Conservation (phyloP, 306 rosid genomes). For the Ormosia semicastrata region DNA sequence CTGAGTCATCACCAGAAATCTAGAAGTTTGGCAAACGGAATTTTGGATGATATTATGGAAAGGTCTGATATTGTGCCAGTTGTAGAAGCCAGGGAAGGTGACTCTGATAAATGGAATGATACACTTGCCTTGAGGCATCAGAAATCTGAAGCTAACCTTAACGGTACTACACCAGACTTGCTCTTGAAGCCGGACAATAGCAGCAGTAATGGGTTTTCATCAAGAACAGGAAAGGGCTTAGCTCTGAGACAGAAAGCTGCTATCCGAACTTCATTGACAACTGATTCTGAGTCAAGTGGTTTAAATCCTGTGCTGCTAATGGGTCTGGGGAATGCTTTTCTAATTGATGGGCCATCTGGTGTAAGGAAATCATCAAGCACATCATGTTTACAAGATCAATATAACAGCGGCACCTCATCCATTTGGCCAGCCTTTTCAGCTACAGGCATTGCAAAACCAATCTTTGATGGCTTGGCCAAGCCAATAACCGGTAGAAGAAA, state of each 20-base stretch:
- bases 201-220: slow-evolving; percentile 36
- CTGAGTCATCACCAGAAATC: slow-evolving; percentile 47
- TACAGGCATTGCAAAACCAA: slow-evolving; percentile 22
- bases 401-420: slow-evolving; percentile 31
- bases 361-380: slow-evolving; percentile 67
- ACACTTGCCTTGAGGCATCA: slow-evolving; percentile 47
- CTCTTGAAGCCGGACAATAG: slow-evolving; percentile 50
- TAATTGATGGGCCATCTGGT: slow-evolving; percentile 30
- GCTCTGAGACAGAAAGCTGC: slow-evolving; percentile 62
- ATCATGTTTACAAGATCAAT: slow-evolving; percentile 57
- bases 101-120: slow-evolving; percentile 39
- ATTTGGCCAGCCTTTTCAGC: slow-evolving; percentile 51
- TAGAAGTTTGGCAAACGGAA: slow-evolving; percentile 43
- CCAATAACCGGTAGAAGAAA: slow-evolving; percentile 51
- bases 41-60: slow-evolving; percentile 45
- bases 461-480: slow-evolving; percentile 54
- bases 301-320: slow-evolving; percentile 36
- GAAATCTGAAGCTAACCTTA: slow-evolving; percentile 55
- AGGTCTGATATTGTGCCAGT: neutral
- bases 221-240: slow-evolving; percentile 52
- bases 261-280: slow-evolving; percentile 36
- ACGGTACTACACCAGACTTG: slow-evolving; percentile 42
- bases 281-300: slow-evolving; percentile 41
- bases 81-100: slow-evolving; percentile 31
- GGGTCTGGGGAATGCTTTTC: slow-evolving; percentile 39